A percentile compares a stretch with the other conserved stretches of the same genome.
Conservation (phyloP, 129 eudicot species). For the Pseudognaphalium luteoalbum region DNA sequence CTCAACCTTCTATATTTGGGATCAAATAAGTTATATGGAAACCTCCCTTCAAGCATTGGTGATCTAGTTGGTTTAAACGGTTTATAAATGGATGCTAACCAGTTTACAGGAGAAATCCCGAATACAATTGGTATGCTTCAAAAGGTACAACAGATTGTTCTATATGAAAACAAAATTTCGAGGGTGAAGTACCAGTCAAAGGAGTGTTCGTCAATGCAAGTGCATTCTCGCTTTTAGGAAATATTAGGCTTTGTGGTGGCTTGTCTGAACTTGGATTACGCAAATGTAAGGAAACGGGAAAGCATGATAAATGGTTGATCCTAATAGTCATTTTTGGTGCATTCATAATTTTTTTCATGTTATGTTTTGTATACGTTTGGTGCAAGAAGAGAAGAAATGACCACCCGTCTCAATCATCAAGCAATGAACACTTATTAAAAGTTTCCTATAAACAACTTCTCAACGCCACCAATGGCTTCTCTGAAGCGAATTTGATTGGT, state of each 20-base stretch:
- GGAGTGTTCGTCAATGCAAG: not conserved
- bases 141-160: too few species aligned
- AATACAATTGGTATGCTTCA: too few species aligned
- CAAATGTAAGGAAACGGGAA: not conserved
- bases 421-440: not conserved
- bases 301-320: not conserved
- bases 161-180: not conserved
- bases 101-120: too few species aligned
- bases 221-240: not conserved
- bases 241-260: slow-evolving; percentile 1
- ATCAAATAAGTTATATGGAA: too few species aligned
- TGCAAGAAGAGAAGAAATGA: not conserved
- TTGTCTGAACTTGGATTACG: not conserved
- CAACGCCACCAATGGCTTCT: not conserved
- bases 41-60: too few species aligned
- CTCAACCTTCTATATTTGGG: too few species aligned
- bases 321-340: not conserved
- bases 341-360: not conserved
- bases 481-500: not conserved
- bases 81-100: too few species aligned
- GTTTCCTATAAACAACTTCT: not conserved
- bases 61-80: too few species aligned
- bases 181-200: not conserved
- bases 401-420: not conserved
- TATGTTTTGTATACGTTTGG: not conserved